phyloP scores from a whole-genome alignment of 2,329 filamentous ascomycete species.

The Colletotrichum filicis region DNA sequence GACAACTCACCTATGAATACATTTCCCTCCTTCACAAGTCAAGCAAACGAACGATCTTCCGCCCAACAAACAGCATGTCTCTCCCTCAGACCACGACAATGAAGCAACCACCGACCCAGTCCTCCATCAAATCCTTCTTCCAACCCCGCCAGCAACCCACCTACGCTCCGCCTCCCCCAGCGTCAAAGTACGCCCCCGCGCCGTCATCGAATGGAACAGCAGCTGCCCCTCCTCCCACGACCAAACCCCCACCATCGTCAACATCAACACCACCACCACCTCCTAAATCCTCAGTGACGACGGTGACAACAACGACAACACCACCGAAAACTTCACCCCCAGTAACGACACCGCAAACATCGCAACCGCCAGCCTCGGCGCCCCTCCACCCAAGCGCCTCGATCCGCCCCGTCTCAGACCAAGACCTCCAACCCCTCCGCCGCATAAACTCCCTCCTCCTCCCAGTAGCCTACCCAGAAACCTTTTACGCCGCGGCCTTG shows the following conservation, averaged over 20 bases:
- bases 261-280: slow-evolving; percentile 32
- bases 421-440: slow-evolving; percentile 68
- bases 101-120: slow-evolving; percentile 51
- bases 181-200: slow-evolving; percentile 46
- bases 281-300: neutral
- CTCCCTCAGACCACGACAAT: slow-evolving; percentile 47
- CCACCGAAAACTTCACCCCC: slow-evolving; percentile 15
- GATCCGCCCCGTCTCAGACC: slow-evolving; percentile 61
- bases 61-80: slow-evolving; percentile 48
- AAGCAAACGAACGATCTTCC: slow-evolving; percentile 45
- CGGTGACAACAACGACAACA: slow-evolving; percentile 35
- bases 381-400: slow-evolving; percentile 58
- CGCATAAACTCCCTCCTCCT: slow-evolving; percentile 75
- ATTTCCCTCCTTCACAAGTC: neutral
- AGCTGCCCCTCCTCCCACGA: slow-evolving; percentile 40
- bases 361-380: slow-evolving; percentile 43
- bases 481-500: slow-evolving; percentile 68
- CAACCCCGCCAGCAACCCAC: slow-evolving; percentile 55
- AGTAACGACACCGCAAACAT: slow-evolving; percentile 35
- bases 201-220: slow-evolving; percentile 21
- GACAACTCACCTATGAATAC: neutral
- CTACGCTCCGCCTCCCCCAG: slow-evolving; percentile 53
- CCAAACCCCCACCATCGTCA: slow-evolving; percentile 44
- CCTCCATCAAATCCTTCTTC: slow-evolving; percentile 74
- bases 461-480: slow-evolving; percentile 71